phyloP scores from a whole-genome alignment of 805 yeast species.

The Wickerhamiella azyma region DNA sequence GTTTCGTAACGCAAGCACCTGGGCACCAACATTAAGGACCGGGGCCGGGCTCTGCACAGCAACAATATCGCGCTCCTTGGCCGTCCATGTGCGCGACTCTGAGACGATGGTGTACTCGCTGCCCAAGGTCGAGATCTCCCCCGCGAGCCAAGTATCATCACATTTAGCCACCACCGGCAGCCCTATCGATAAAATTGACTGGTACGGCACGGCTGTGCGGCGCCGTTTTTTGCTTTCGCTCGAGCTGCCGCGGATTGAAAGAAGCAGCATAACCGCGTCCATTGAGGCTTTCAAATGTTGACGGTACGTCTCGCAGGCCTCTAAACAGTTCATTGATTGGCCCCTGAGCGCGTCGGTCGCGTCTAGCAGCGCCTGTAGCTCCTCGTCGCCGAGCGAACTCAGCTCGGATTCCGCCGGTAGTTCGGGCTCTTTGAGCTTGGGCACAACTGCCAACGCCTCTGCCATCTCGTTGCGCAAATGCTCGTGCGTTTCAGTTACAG shows the following conservation, averaged over 20 bases:
- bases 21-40: constrained; percentile 36
- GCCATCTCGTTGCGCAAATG: constrained; percentile 1
- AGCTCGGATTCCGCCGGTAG: neutral
- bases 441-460: neutral
- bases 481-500: constrained; percentile 8
- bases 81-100: constrained; percentile 49
- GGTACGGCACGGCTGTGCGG: constrained; percentile 5
- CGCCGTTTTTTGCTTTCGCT: constrained; percentile 15
- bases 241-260: constrained; percentile 14
- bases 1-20: constrained; percentile 49
- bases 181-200: constrained; percentile 40
- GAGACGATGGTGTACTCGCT: constrained; percentile 41
- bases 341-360: constrained; percentile 3
- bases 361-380: constrained; percentile 1
- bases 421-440: constrained; percentile 3
- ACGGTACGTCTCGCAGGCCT: constrained; percentile 15
- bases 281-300: constrained; percentile 17
- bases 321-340: neutral
- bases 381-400: constrained; percentile 1
- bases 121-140: constrained; percentile 69
- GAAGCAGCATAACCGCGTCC: constrained; percentile 16
- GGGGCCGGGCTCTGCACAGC: constrained; percentile 45
- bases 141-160: constrained; percentile 92
- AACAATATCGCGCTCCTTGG: constrained; percentile 69
- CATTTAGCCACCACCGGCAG: constrained; percentile 55